A percentile compares a stretch with the other conserved stretches of the same genome.
phyloP scores from a whole-genome alignment of 495 filamentous ascomycete genomes.

The Xylaria venustula region DNA sequence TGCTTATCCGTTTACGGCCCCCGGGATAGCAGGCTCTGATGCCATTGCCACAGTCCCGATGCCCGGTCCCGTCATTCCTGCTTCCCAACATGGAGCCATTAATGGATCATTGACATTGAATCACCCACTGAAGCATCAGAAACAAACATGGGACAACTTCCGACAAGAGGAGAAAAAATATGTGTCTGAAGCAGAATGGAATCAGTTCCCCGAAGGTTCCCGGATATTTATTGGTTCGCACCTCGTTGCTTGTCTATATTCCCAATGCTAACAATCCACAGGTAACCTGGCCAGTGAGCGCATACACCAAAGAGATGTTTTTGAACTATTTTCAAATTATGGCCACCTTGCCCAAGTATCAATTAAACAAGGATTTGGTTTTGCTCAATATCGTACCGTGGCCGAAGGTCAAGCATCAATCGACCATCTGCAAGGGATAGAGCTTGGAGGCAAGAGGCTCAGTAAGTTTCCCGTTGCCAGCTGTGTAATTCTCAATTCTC shows the following conservation, averaged over 20 bases:
- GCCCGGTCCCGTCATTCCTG: conserved; percentile 11
- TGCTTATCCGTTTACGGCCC: conserved; percentile 15
- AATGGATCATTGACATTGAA: conserved; percentile 7
- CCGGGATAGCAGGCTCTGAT: conserved; percentile 4
- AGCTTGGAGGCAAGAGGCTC: conserved; percentile 82
- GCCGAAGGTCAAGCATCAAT: conserved; percentile 71
- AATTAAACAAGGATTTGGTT: conserved; percentile 95
- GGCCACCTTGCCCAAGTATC: conserved; percentile 92
- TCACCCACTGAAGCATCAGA: conserved; percentile 43
- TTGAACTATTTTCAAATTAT: conserved; percentile 81
- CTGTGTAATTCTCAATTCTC: not conserved
- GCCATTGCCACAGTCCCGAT: not conserved
- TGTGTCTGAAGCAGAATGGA: conserved; percentile 88
- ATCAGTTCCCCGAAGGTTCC: conserved; percentile 82
- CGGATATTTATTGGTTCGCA: conserved; percentile 87
- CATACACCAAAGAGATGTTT: conserved; percentile 91
- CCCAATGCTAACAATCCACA: conserved; percentile 35
- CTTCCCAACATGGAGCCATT: conserved; percentile 9
- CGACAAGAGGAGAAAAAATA: conserved; percentile 74
- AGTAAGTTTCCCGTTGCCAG: conserved; percentile 60
- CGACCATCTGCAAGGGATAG: conserved; percentile 70
- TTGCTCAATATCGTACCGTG: conserved; percentile 86
- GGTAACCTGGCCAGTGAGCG: conserved; percentile 92
- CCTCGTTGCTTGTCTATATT: not conserved
- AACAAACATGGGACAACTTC: conserved; percentile 81